Conservation (phyloP, 306 rosid species). For the Cucumis cinereus region DNA sequence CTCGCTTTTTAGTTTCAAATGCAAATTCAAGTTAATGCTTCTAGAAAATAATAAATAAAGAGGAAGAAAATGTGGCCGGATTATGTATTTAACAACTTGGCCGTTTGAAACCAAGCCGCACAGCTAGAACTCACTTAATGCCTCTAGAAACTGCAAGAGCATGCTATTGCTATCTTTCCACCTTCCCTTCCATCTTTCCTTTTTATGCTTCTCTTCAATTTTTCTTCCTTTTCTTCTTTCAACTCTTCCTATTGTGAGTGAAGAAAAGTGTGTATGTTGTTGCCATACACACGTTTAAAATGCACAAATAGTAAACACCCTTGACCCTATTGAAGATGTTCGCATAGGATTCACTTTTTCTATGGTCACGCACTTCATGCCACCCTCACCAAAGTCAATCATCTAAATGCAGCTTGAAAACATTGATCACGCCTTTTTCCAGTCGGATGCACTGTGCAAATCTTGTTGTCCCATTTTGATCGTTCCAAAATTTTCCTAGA, state of each 20-base stretch:
- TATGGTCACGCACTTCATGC: background rate
- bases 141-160: too few relatives aligned
- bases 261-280: background rate
- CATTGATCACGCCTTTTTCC: background rate
- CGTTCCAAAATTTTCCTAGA: background rate
- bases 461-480: background rate
- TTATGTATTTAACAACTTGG: background rate
- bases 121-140: background rate
- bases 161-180: too few relatives aligned
- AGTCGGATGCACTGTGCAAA: background rate
- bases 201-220: background rate
- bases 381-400: background rate
- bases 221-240: background rate
- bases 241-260: background rate
- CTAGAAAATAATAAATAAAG: too few relatives aligned
- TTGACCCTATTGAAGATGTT: background rate
- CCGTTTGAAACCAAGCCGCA: background rate
- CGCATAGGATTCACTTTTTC: background rate
- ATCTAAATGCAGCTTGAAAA: background rate
- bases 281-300: background rate
- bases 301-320: background rate
- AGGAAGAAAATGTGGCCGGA: background rate
- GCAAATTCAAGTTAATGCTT: too few relatives aligned
- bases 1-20: conserved; percentile 11
- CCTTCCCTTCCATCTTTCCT: background rate